Conservation (phyloP, 495 filamentous ascomycete species). For the Aspergillus bertholletiae region DNA sequence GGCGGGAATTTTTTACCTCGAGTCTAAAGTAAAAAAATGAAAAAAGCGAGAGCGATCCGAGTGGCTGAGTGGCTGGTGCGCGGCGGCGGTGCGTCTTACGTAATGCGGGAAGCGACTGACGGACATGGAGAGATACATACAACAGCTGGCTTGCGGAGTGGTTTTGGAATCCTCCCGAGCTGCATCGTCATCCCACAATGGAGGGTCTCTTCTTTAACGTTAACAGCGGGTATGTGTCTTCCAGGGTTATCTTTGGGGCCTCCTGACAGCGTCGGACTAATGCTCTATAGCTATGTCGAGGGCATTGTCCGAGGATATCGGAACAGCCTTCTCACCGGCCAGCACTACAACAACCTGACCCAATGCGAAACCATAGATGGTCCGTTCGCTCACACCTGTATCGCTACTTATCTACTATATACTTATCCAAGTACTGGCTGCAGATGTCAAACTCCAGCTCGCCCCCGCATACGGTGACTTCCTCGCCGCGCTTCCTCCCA, state of each 20-base stretch:
- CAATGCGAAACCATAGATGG: conserved; percentile 99
- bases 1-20: conserved; percentile 24
- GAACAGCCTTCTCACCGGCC: conserved; percentile 83
- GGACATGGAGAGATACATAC: neutral
- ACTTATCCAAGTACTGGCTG: neutral
- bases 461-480: conserved; percentile 96
- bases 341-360: conserved; percentile 92
- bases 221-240: conserved; percentile 71
- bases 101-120: conserved; percentile 10
- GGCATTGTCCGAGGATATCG: conserved; percentile 96
- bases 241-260: neutral
- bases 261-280: conserved; percentile 14
- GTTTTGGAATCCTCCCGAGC: neutral
- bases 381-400: conserved; percentile 32
- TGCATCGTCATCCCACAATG: conserved; percentile 51
- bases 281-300: conserved; percentile 73
- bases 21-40: conserved; percentile 13
- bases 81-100: conserved; percentile 21
- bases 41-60: conserved; percentile 22
- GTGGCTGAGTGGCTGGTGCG: conserved; percentile 15
- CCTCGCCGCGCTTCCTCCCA: conserved; percentile 89
- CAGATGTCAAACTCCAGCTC: conserved; percentile 97
- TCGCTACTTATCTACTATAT: neutral
- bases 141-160: neutral
- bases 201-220: conserved; percentile 97